Base-by-base conservation (phyloP, 1,284 basidiomycete genomes). In the Irpex sp. region DNA sequence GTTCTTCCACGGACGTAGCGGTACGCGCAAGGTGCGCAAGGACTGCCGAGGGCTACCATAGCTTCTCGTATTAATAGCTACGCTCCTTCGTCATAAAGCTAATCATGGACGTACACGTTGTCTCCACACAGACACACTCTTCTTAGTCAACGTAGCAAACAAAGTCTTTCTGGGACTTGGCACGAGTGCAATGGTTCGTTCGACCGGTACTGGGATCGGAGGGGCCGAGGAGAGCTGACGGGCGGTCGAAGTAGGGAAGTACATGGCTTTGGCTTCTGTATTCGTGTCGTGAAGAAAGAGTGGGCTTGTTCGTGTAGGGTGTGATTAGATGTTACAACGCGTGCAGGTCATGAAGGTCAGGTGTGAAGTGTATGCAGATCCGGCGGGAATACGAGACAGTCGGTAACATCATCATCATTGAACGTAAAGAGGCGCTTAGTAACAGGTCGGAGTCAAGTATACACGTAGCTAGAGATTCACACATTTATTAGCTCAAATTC, bases 221-320 rank as follows among this genome's bases (percentile, higher is more conserved):
- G 90, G 88, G 35, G 81, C 79, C 19, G 85, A 85, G 21, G 87
- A 87, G 54, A 93, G 79, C 70, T 86, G 89, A 69, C 84, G 80
- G 31, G 91, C 89, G 59, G 89, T 85, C 37, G 88, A 86, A 19
- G 89, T 93, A 62, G 91, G 91, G 75, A 93, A 93, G 77, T 93
- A 93, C 91, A 93, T 93, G 62, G 46, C 8, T 35, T 35, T 9
- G 31, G 31, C 31, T 33, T 6, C 31, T 33, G 31, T 33, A 33
- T 33, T 33, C 31, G 31, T 33, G 31, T 33, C 31, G 31, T 33
- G 31, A 33, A 33, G 31, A n/a, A 51, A 17, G 17, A 15, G 53
- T n/a, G 26, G 53, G 5, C 5, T 26, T 36, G 31, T 13, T 36
- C 53, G 8, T 13, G 39, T 46, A n/a, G 39, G 11, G 39, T 13